These are phyloP conservation scores for Galerina marginata DNA, from an alignment of 768 basidiomycete species.

Conservation along the genomic window DNA sequence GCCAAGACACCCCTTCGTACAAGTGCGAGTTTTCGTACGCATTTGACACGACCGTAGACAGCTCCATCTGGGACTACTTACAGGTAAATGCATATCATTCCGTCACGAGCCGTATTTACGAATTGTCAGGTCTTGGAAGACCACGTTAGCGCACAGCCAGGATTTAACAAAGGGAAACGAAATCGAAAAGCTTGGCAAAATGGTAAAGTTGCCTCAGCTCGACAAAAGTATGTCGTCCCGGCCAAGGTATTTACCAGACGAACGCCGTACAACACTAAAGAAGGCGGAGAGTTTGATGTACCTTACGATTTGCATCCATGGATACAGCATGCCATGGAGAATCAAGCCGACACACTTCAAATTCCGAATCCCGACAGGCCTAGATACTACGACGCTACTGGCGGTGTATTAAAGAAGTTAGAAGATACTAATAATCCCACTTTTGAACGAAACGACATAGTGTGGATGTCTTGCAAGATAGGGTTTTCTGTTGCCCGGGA, in stretches of 20 bases:
- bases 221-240: background rate
- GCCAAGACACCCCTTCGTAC: background rate
- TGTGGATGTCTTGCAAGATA: conserved; percentile 1
- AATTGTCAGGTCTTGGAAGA: background rate
- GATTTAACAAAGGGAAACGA: conserved; percentile 4
- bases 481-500: background rate
- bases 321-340: background rate
- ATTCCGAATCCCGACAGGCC: background rate
- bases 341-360: background rate
- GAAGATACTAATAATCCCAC: background rate
- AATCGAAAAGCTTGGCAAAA: background rate
- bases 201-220: background rate
- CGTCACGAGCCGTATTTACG: background rate
- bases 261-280: conserved; percentile 1
- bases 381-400: background rate
- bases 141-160: background rate
- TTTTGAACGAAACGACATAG: background rate
- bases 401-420: background rate
- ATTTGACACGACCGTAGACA: conserved; percentile 9
- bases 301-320: conserved; percentile 2
- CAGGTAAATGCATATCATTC: background rate
- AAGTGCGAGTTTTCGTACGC: conserved; percentile 8
- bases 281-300: background rate
- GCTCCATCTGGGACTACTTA: conserved; percentile 1
- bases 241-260: background rate